These are phyloP conservation scores for Trichosanthes cucumerina DNA, from an alignment of 306 rosid species.

Conservation along the genomic window DNA sequence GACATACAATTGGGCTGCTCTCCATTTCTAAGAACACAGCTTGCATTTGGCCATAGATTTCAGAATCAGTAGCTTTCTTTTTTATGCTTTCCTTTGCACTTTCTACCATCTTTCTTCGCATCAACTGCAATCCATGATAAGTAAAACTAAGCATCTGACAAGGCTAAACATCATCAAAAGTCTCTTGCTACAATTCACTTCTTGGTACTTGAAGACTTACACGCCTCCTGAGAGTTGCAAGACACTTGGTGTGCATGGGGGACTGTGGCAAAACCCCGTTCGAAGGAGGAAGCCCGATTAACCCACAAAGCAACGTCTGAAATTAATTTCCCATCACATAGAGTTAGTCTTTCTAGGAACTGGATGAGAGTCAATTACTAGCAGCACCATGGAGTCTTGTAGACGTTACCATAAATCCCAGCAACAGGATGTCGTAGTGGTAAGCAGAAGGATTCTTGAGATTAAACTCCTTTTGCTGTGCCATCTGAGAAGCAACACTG, in stretches of 20 bases:
- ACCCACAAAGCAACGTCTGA: constrained; percentile 80
- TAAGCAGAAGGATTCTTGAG: constrained; percentile 75
- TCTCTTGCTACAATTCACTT: neutral
- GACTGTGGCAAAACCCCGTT: constrained; percentile 94
- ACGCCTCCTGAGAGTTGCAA: constrained; percentile 69
- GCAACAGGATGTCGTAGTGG: constrained; percentile 69
- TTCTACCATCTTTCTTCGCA: constrained; percentile 58
- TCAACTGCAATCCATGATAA: constrained; percentile 30
- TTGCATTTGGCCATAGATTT: constrained; percentile 76
- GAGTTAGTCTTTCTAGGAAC: neutral
- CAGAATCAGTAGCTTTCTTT: constrained; percentile 52
- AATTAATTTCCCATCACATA: constrained; percentile 13
- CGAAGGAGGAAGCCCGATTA: constrained; percentile 80
- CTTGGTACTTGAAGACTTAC: constrained; percentile 18
- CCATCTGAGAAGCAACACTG: constrained; percentile 80
- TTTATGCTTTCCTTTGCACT: constrained; percentile 75
- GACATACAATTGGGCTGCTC: constrained; percentile 30
- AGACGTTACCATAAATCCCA: constrained; percentile 50
- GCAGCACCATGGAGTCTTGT: neutral
- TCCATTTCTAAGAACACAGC: constrained; percentile 79
- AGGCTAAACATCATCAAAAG: neutral
- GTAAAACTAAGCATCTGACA: constrained; percentile 7
- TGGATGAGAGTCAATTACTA: neutral
- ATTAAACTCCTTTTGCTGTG: constrained; percentile 90
- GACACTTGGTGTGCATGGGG: constrained; percentile 94